Evolutionary conservation across 1,284 basidiomycete species (phyloP).

Genomic region (Athelia psychrophila): DNA sequence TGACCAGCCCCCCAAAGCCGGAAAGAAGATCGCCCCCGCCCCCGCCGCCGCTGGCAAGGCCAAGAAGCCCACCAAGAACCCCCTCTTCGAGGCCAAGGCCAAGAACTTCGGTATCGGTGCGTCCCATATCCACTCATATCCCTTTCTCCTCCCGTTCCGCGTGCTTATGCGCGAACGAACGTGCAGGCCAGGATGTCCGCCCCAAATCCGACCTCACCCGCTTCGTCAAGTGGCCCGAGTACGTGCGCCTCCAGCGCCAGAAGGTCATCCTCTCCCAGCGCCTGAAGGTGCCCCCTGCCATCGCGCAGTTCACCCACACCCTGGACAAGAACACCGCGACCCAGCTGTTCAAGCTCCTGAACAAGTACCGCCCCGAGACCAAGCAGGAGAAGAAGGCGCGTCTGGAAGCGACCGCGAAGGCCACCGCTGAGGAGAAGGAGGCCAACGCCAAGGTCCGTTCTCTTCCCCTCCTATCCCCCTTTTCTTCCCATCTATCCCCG

Average conservation of each 20-base stretch:
- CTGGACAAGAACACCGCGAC: constrained; percentile 99
- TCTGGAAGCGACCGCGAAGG: constrained; percentile 75
- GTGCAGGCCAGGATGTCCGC: constrained; percentile 88
- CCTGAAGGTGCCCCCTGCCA: constrained; percentile 97
- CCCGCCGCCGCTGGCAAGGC: constrained; percentile 75
- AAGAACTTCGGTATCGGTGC: constrained; percentile 96
- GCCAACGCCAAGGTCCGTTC: constrained; percentile 61
- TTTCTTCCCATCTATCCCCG: no score
- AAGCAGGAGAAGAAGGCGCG: constrained; percentile 99
- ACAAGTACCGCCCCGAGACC: constrained; percentile 94
- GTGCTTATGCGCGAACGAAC: constrained; percentile 30
- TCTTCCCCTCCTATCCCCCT: no score
- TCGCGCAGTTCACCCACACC: constrained; percentile 97
- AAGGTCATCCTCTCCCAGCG: constrained; percentile 99
- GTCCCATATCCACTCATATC: constrained; percentile 20
- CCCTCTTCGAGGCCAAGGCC: constrained; percentile 89
- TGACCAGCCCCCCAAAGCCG: constrained; percentile 82
- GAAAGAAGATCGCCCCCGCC: constrained; percentile 79
- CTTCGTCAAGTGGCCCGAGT: constrained; percentile 99
- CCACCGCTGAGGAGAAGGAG: constrained; percentile 77
- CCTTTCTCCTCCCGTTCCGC: not conserved
- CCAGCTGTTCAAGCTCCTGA: constrained; percentile 95
- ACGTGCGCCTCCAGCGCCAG: constrained; percentile 97
- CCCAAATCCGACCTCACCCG: constrained; percentile 91
- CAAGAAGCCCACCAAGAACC: constrained; percentile 86